Evolutionary conservation across 306 rosid species (phyloP), one percentile per base, ranked within the genome.

Genomic region (Trichosanthes cucumerina): DNA sequence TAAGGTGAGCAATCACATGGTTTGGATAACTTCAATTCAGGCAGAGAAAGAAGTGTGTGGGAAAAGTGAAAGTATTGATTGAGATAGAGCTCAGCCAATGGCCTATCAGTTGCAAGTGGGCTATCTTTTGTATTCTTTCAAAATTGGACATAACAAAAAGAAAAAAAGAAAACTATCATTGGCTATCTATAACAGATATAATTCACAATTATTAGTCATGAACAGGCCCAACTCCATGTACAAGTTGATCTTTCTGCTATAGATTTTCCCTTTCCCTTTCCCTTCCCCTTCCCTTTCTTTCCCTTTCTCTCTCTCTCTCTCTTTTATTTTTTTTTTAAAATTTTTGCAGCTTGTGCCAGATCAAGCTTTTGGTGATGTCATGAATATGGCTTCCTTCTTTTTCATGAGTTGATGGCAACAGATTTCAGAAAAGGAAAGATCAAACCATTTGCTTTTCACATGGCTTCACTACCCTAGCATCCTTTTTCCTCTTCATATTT

Each of bases 1-100:
- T 16, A 72, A 7, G 77, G 18, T 39, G 5, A 66, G 34, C 18
- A 71, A 71, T 15, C 76, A 69, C 9, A 21, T 0, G 0, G 39
- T 47, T 49, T 23, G 77, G 77, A 73, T 73, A 73, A 73, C 44
- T 49, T 73, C 62, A 28, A 49, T 73, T 49, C 7, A 31, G 62
- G 43, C 15, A 16, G 19, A 68, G 53, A 21, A 21, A 68, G 19
- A 68, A 11, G 50, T 28, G 16, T 49, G 8, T 39, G 46, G 46
- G 75, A 38, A 41, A 39, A 39, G 54, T 73, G 43, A 41, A 68
- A 41, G 52, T 36, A 34, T 65, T 36, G 47, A 36, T 65, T 65
- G 15, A 65, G 46, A 65, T 1, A 49, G 54, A 49, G 38, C 76
- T 70, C 18, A 71, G 6, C 14, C 58, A 71, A 69, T 43, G 16